Percentiles rank a stretch among this genome's conserved stretches.
Conservation (phyloP, 2,329 filamentous ascomycete species). For the Colletotrichum sansevieriae region DNA sequence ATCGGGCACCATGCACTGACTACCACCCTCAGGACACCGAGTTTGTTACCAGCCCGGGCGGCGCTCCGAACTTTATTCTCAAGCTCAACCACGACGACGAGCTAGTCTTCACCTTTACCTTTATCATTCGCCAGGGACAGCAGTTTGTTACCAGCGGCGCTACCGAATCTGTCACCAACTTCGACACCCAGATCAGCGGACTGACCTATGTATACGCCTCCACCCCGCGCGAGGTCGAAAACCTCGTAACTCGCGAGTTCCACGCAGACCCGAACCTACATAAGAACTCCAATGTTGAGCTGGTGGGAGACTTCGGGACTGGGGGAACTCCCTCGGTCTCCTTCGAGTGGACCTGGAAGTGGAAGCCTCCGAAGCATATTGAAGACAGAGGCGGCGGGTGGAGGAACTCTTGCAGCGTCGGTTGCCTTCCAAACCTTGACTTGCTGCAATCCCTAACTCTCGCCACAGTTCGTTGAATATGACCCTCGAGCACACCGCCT, state of each 20-base stretch:
- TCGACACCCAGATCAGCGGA: slow-evolving; percentile 86
- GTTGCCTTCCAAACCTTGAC: slow-evolving; percentile 47
- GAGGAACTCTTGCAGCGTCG: slow-evolving; percentile 93
- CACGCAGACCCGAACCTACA: slow-evolving; percentile 97
- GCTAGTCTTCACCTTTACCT: slow-evolving; percentile 92
- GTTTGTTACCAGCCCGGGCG: slow-evolving; percentile 54
- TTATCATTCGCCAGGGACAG: slow-evolving; percentile 75
- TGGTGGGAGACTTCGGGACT: slow-evolving; percentile 93
- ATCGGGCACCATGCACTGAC: slow-evolving; percentile 24
- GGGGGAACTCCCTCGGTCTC: slow-evolving; percentile 85
- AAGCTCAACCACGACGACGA: slow-evolving; percentile 93
- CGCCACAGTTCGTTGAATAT: slow-evolving; percentile 88
- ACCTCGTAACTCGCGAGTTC: slow-evolving; percentile 93
- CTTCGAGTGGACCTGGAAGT: slow-evolving; percentile 97
- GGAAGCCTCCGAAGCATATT: slow-evolving; percentile 85
- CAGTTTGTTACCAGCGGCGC: slow-evolving; percentile 58
- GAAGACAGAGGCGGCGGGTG: slow-evolving; percentile 93
- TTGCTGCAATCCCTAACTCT: slow-evolving; percentile 45
- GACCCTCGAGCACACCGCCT: slow-evolving; percentile 92
- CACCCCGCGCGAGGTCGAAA: slow-evolving; percentile 88
- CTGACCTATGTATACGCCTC: slow-evolving; percentile 94
- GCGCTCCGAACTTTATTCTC: slow-evolving; percentile 81
- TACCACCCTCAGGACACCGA: slow-evolving; percentile 79
- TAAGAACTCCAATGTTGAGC: slow-evolving; percentile 94
- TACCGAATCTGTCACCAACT: slow-evolving; percentile 51